These are phyloP conservation scores for Scleroderma bovista DNA, from an alignment of 768 basidiomycete species.

Conservation along the genomic window DNA sequence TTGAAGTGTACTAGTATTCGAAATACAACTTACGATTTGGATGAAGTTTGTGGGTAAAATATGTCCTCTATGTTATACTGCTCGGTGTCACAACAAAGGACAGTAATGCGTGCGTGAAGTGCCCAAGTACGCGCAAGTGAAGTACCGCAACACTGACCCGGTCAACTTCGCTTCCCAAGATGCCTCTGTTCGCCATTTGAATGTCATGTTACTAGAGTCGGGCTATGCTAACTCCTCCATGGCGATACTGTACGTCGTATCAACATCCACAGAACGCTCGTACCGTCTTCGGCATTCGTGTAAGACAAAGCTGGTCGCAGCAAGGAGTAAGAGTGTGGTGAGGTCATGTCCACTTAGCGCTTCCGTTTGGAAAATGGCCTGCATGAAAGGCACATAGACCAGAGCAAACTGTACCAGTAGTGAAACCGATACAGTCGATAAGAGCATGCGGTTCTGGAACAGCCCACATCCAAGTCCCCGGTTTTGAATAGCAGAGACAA, in stretches of 20 bases:
- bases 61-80: no score
- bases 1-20: no score
- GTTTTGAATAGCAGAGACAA: conserved; percentile 92
- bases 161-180: no score
- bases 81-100: no score
- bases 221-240: conserved; percentile 60
- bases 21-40: no score
- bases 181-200: background rate
- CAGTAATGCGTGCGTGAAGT: no score
- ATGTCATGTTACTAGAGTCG: no score
- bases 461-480: conserved; percentile 85
- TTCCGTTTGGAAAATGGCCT: conserved; percentile 90
- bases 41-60: no score
- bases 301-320: conserved; percentile 53
- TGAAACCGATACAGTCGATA: conserved; percentile 83
- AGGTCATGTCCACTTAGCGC: conserved; percentile 68
- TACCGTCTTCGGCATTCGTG: conserved; percentile 79
- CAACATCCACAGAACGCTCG: conserved; percentile 59
- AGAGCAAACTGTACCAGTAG: conserved; percentile 79
- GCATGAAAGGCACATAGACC: conserved; percentile 88
- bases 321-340: conserved; percentile 62
- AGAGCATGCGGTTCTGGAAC: conserved; percentile 82
- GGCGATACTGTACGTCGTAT: conserved; percentile 42
- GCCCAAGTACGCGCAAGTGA: no score
- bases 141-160: no score